Conservation (phyloP, 768 basidiomycete genomes). For the Mycena latifolia region DNA sequence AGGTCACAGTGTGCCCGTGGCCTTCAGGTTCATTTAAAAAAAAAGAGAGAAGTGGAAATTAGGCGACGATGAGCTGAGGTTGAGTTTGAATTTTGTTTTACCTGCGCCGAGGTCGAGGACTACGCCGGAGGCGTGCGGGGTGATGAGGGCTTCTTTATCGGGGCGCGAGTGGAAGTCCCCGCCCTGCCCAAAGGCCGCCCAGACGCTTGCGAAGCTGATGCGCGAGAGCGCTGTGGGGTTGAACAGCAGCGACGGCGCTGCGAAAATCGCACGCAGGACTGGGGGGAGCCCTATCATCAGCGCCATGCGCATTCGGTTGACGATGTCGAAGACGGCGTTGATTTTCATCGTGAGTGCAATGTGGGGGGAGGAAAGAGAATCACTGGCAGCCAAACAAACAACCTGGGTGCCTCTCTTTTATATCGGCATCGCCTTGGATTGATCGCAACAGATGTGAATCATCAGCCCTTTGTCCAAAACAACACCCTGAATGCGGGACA, state of each 20-base stretch:
- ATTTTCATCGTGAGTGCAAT: conserved; percentile 14
- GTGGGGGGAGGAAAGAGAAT: conserved; percentile 6
- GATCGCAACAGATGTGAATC: conserved; percentile 6
- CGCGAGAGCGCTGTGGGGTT: conserved; percentile 58
- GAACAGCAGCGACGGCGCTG: conserved; percentile 59
- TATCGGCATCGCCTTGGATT: neutral
- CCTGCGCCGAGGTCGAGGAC: conserved; percentile 82
- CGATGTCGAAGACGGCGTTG: conserved; percentile 7
- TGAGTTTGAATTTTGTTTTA: conserved; percentile 38
- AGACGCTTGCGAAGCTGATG: conserved; percentile 70
- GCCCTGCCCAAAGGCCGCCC: conserved; percentile 62
- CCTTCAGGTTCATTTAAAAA: conserved; percentile 54
- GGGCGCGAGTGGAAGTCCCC: conserved; percentile 54
- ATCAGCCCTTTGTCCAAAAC: neutral
- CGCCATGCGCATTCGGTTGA: conserved; percentile 47
- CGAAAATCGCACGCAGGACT: conserved; percentile 42
- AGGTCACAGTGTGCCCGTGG: conserved; percentile 71
- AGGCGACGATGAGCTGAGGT: neutral
- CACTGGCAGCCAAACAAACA: conserved; percentile 3
- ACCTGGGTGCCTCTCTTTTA: neutral
- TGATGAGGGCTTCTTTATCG: conserved; percentile 62
- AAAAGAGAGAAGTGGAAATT: neutral
- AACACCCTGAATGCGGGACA: too few relatives aligned
- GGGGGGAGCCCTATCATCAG: conserved; percentile 58
- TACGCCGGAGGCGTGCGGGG: conserved; percentile 59